A percentile compares a stretch with the other conserved stretches of the same genome.
Evolutionary conservation across 2,329 filamentous ascomycete genomes (phyloP).

Genomic region (Fusarium coffeatum): DNA sequence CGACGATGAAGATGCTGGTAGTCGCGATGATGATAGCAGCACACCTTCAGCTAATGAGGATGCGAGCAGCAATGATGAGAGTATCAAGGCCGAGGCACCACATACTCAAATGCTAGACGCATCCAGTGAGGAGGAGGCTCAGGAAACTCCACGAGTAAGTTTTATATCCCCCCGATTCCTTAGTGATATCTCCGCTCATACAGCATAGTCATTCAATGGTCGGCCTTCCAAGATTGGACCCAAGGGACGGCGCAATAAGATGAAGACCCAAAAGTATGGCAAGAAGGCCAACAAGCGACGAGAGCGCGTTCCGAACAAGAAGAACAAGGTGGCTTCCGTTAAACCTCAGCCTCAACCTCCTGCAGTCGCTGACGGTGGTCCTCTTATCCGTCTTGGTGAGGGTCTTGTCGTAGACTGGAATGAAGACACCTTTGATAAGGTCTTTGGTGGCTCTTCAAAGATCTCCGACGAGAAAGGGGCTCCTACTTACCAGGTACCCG

Average conservation of each 20-base stretch:
- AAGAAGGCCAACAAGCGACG: conserved; percentile 63
- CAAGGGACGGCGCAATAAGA: conserved; percentile 62
- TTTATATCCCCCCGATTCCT: not conserved
- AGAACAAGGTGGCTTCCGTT: conserved; percentile 49
- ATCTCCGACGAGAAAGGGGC: conserved; percentile 65
- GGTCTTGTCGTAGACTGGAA: conserved; percentile 90
- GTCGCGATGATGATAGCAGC: conserved; percentile 61
- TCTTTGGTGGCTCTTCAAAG: conserved; percentile 69
- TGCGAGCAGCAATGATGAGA: conserved; percentile 65
- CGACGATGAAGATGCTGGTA: conserved; percentile 61
- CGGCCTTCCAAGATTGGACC: conserved; percentile 43
- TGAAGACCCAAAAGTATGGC: conserved; percentile 59
- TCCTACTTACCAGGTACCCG: conserved; percentile 65
- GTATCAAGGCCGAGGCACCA: conserved; percentile 46
- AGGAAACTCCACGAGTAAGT: conserved; percentile 45
- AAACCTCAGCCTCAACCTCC: conserved; percentile 54
- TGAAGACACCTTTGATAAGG: conserved; percentile 72
- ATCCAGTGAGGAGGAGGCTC: conserved; percentile 66
- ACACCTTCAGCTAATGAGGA: conserved; percentile 63
- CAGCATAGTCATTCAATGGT: conserved; percentile 32
- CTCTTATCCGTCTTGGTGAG: conserved; percentile 83
- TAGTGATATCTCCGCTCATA: conserved; percentile 2
- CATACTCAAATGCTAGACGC: conserved; percentile 70
- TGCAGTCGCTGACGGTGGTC: conserved; percentile 62
- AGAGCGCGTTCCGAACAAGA: conserved; percentile 58